phyloP scores from a whole-genome alignment of 805 yeast species.

The Sugiyamaella qingdaonensis region DNA sequence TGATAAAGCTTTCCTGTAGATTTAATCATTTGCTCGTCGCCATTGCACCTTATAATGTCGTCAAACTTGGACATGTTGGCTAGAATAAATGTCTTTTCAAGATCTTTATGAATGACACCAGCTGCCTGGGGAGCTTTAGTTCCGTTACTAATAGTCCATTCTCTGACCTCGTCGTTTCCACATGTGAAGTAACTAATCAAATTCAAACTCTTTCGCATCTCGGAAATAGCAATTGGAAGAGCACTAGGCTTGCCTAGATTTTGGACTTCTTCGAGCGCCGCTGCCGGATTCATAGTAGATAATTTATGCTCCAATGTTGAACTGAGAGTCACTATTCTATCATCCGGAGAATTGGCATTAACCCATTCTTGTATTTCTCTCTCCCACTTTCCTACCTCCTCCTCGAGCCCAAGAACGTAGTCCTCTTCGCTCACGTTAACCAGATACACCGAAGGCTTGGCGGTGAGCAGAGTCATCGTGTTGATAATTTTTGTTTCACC shows the following conservation, averaged over 20 bases:
- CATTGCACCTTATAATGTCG: slow-evolving; percentile 47
- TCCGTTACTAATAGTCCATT: slow-evolving; percentile 93
- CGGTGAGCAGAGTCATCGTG: slow-evolving; percentile 69
- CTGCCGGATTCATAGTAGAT: slow-evolving; percentile 43
- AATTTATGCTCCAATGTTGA: slow-evolving; percentile 62
- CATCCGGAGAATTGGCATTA: slow-evolving; percentile 59
- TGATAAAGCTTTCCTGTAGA: slow-evolving; percentile 56
- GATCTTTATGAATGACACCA: slow-evolving; percentile 94
- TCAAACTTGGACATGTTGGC: slow-evolving; percentile 77
- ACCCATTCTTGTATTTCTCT: slow-evolving; percentile 62
- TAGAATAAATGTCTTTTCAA: slow-evolving; percentile 89
- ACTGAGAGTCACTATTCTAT: slow-evolving; percentile 64
- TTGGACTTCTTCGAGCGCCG: slow-evolving; percentile 28
- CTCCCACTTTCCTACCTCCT: slow-evolving; percentile 48
- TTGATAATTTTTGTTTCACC: slow-evolving; percentile 66
- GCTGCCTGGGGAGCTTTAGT: slow-evolving; percentile 98
- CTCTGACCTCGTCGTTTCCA: slow-evolving; percentile 95
- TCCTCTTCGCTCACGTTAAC: slow-evolving; percentile 72
- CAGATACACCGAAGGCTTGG: slow-evolving; percentile 80
- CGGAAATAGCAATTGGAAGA: slow-evolving; percentile 56
- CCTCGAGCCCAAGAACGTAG: slow-evolving; percentile 39
- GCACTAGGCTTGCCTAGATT: slow-evolving; percentile 39
- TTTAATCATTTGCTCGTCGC: slow-evolving; percentile 51
- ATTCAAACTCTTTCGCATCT: slow-evolving; percentile 64
- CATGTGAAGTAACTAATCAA: slow-evolving; percentile 83